Evolutionary conservation across 202 grass and related monocot species (phyloP), one percentile per base, ranked within the genome.

Genomic region (Brachypodium distachyon): DNA sequence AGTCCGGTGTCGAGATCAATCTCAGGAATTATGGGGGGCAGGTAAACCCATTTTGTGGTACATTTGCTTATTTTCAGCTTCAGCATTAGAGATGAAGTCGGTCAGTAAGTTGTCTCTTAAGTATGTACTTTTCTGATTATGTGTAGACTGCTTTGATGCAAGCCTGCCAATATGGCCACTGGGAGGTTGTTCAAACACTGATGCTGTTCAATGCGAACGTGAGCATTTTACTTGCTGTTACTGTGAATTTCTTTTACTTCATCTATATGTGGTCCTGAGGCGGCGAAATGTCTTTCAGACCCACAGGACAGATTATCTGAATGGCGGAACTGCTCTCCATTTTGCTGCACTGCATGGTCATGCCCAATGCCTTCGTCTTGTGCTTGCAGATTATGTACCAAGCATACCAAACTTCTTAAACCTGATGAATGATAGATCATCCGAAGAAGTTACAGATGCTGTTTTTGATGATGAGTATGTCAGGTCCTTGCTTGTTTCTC

Each of bases 121-220:
- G 26, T 59, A 0, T 41, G 52, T 65, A 26, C 12, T 41, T 73
- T 64, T 22, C 23, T 76, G n/a, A 22, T 34, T 79, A 29, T 76
- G 36, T 79, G 10, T 76, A 88, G 95, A 98, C 95, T 52, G 89
- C 95, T 75, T 80, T 98, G 34, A 98, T 98, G 95, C 91, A 95
- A 87, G 95, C 95, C 61, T 95, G 95, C 33, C 95, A 95, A 73
- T 95, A 87, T 78, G 95, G 95, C 44, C 89, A 98, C 31, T 92
- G 95, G 95, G 91, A 95, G 70, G 95, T 98, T 72, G 95, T 98
- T 80, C 95, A 98, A 49, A 90, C 89, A 42, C 74, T 98, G n/a
- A 84, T 98, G 81, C 87, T 98, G 41, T 95, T 92, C 62, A 85
- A 89, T 87, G 84, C 89, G 82, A 98, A 98, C 66, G 95, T 98